A percentile compares a stretch with the other conserved stretches of the same genome.
Conservation (phyloP, 2,329 filamentous ascomycete genomes). For the Talaromyces sp. region DNA sequence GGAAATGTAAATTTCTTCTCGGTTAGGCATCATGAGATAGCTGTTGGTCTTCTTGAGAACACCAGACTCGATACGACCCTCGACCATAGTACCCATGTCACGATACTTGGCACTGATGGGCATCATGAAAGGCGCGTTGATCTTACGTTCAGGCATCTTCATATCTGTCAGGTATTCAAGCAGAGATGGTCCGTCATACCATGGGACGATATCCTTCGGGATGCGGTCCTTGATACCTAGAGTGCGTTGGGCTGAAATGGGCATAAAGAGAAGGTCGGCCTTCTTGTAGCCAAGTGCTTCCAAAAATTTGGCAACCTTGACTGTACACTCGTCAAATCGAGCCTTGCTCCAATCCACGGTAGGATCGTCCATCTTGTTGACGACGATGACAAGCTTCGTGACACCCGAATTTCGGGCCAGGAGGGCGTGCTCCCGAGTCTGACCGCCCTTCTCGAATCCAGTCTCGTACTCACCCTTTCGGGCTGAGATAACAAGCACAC, state of each 20-base stretch:
- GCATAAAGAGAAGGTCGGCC: slow-evolving; percentile 91
- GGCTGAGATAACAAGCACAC: slow-evolving; percentile 91
- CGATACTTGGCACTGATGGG: slow-evolving; percentile 92
- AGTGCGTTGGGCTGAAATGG: slow-evolving; percentile 82
- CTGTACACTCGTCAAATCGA: slow-evolving; percentile 86
- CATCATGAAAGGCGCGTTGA: slow-evolving; percentile 99
- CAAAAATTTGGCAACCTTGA: slow-evolving; percentile 80
- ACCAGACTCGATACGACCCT: slow-evolving; percentile 94
- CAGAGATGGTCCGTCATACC: slow-evolving; percentile 84
- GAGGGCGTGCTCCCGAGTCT: slow-evolving; percentile 96
- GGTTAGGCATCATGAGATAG: slow-evolving; percentile 94
- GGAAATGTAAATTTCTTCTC: slow-evolving; percentile 70
- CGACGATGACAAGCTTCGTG: slow-evolving; percentile 87
- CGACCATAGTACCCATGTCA: slow-evolving; percentile 95
- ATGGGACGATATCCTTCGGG: slow-evolving; percentile 67
- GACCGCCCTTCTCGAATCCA: slow-evolving; percentile 92
- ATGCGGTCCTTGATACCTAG: slow-evolving; percentile 85
- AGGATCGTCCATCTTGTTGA: slow-evolving; percentile 99
- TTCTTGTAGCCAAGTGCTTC: slow-evolving; percentile 96
- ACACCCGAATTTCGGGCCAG: slow-evolving; percentile 97
- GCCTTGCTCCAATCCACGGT: slow-evolving; percentile 95
- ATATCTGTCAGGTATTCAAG: slow-evolving; percentile 95
- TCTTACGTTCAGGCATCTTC: slow-evolving; percentile 86
- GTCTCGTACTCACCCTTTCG: slow-evolving; percentile 99
- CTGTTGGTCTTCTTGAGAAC: slow-evolving; percentile 84